Evolutionary conservation across 129 eudicot genomes (phyloP).

Genomic region (Escallonia herrerae): DNA sequence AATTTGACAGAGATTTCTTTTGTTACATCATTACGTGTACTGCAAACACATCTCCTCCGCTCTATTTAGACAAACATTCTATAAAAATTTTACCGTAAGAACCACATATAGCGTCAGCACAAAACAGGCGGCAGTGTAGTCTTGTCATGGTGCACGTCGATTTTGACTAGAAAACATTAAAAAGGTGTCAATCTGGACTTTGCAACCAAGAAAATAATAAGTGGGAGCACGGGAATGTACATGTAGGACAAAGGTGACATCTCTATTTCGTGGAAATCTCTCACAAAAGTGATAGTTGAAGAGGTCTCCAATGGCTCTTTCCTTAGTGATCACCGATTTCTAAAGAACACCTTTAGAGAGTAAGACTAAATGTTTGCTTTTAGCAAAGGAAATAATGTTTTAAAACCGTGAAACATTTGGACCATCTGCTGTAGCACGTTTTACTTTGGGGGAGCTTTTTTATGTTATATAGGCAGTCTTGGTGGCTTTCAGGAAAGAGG

Average conservation of each 20-base stretch:
- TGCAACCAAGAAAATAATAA: background rate
- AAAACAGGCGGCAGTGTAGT: too few relatives aligned
- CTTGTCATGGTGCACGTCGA: too few relatives aligned
- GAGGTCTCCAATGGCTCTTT: background rate
- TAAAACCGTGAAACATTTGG: background rate
- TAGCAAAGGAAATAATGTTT: background rate
- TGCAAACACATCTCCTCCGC: too few relatives aligned
- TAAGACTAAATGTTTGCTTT: background rate
- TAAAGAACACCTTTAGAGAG: too few relatives aligned
- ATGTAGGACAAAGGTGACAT: background rate
- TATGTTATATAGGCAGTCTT: background rate
- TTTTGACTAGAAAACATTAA: too few relatives aligned
- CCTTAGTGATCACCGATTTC: background rate
- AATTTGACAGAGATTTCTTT: too few relatives aligned
- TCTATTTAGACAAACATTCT: too few relatives aligned
- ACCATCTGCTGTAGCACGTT: background rate
- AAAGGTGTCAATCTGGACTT: background rate
- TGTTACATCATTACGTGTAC: too few relatives aligned
- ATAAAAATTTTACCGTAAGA: too few relatives aligned
- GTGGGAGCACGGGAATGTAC: background rate
- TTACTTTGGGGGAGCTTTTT: background rate
- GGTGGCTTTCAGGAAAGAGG: background rate
- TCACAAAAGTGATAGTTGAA: background rate
- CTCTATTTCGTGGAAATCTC: background rate
- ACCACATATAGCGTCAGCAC: too few relatives aligned